These are phyloP conservation scores for Lecanosticta acicola DNA, from an alignment of 2,329 filamentous ascomycete species.

Conservation along the genomic window DNA sequence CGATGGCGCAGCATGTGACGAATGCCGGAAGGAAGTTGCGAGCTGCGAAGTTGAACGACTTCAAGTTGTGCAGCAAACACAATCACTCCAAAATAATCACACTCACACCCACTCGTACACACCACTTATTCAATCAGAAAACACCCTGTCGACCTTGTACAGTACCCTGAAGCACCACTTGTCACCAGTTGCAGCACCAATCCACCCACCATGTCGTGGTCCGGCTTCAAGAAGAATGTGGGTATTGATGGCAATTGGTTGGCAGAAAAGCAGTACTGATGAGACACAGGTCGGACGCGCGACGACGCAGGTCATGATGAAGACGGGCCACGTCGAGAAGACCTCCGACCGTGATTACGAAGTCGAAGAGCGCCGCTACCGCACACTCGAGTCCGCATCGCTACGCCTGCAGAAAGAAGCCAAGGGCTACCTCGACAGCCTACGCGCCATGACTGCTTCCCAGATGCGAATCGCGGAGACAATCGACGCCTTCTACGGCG, in stretches of 20 bases:
- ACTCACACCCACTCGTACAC: background rate
- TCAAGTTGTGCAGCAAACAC: too few species aligned
- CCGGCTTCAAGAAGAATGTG: slow-evolving; percentile 37
- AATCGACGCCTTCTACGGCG: slow-evolving; percentile 98
- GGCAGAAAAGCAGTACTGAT: slow-evolving; percentile 68
- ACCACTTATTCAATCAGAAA: background rate
- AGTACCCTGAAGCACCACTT: background rate
- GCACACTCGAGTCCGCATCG: slow-evolving; percentile 93
- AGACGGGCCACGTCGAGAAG: slow-evolving; percentile 96
- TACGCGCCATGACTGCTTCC: slow-evolving; percentile 97
- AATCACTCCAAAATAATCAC: background rate
- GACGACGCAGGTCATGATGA: slow-evolving; percentile 99
- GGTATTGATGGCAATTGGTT: background rate
- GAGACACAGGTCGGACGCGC: slow-evolving; percentile 93
- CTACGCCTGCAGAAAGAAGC: slow-evolving; percentile 93
- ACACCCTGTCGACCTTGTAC: slow-evolving; percentile 5
- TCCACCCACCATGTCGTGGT: slow-evolving; percentile 56
- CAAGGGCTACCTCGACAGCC: slow-evolving; percentile 92
- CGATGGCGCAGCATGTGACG: background rate
- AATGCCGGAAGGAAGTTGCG: too few species aligned
- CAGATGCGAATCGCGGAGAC: slow-evolving; percentile 99
- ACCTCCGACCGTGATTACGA: slow-evolving; percentile 98
- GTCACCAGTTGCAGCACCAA: background rate
- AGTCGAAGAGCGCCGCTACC: slow-evolving; percentile 86
- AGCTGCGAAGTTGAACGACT: too few species aligned